Conservation (phyloP, 148 eudicot genomes). For the Hydrangea macrophylla region DNA sequence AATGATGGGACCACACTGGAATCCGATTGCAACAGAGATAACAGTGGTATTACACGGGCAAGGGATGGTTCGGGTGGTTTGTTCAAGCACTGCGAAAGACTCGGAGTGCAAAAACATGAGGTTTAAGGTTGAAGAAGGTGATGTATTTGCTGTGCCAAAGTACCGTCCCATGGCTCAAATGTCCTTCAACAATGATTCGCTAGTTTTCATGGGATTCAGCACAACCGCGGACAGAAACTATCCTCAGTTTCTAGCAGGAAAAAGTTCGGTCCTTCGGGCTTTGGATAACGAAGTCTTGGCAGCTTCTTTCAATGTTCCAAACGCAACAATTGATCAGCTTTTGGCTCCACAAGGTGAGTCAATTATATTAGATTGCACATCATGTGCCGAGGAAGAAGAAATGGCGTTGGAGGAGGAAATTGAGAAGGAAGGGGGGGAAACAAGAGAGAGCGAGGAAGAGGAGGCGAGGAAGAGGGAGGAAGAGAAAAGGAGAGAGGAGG, state of each 20-base stretch:
- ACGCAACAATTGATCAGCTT: slow-evolving; percentile 42
- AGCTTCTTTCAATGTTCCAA: slow-evolving; percentile 46
- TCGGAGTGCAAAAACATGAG: slow-evolving; percentile 46
- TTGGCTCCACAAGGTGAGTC: slow-evolving; percentile 36
- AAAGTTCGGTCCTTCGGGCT: slow-evolving; percentile 51
- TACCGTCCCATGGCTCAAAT: slow-evolving; percentile 75
- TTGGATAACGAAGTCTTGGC: slow-evolving; percentile 44
- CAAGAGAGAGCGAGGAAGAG: slow-evolving; percentile 20
- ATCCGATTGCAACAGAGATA: slow-evolving; percentile 63
- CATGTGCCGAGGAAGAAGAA: slow-evolving; percentile 80
- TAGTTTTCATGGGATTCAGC: slow-evolving; percentile 78
- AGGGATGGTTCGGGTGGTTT: slow-evolving; percentile 71
- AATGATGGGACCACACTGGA: slow-evolving; percentile 98
- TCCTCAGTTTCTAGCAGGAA: slow-evolving; percentile 72
- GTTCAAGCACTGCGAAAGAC: slow-evolving; percentile 37
- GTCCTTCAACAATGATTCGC: slow-evolving; percentile 64
- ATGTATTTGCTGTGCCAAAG: slow-evolving; percentile 72
- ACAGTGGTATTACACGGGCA: slow-evolving; percentile 59
- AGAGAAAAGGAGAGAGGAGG: slow-evolving; percentile 10
- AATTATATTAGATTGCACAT: slow-evolving; percentile 54
- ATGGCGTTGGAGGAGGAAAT: slow-evolving; percentile 42
- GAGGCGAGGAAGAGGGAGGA: slow-evolving; percentile 3
- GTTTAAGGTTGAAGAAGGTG: slow-evolving; percentile 66
- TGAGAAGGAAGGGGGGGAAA: slow-evolving; percentile 29
- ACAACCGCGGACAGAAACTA: slow-evolving; percentile 43